These are phyloP conservation scores for Zostera marina DNA, from an alignment of 116 monocot species.

Conservation along the genomic window DNA sequence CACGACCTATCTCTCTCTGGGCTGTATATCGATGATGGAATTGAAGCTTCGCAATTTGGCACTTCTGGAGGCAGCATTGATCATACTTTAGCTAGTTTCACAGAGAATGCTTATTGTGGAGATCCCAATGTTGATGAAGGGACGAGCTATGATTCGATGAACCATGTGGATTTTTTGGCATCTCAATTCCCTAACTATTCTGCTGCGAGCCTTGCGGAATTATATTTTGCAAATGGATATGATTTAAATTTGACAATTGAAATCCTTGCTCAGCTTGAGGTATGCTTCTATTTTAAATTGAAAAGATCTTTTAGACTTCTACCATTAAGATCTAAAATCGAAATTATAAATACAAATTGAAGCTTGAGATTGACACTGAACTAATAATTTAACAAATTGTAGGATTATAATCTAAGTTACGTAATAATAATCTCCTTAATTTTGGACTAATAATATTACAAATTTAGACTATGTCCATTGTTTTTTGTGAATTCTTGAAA, in stretches of 20 bases:
- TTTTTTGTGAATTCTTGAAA: too few relatives aligned
- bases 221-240: slow-evolving; percentile 68
- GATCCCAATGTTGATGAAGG: slow-evolving; percentile 18
- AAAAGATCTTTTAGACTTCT: neutral
- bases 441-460: too few relatives aligned
- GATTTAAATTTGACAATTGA: slow-evolving; percentile 65
- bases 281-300: slow-evolving; percentile 9
- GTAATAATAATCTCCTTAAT: too few relatives aligned
- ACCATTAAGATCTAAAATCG: neutral
- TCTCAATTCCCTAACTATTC: slow-evolving; percentile 72
- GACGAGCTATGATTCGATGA: slow-evolving; percentile 13
- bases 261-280: slow-evolving; percentile 79
- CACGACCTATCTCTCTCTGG: slow-evolving; percentile 28
- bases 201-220: slow-evolving; percentile 54
- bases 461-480: too few relatives aligned
- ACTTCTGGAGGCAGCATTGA: slow-evolving; percentile 6
- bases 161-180: slow-evolving; percentile 51
- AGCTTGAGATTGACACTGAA: too few relatives aligned
- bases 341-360: too few relatives aligned
- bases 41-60: slow-evolving; percentile 21
- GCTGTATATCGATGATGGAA: slow-evolving; percentile 37
- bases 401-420: too few relatives aligned
- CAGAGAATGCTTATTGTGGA: slow-evolving; percentile 17
- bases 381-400: too few relatives aligned
- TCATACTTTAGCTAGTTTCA: slow-evolving; percentile 7